These are phyloP conservation scores for Sarcodon aspratus DNA, from an alignment of 768 basidiomycete genomes.

Conservation along the genomic window DNA sequence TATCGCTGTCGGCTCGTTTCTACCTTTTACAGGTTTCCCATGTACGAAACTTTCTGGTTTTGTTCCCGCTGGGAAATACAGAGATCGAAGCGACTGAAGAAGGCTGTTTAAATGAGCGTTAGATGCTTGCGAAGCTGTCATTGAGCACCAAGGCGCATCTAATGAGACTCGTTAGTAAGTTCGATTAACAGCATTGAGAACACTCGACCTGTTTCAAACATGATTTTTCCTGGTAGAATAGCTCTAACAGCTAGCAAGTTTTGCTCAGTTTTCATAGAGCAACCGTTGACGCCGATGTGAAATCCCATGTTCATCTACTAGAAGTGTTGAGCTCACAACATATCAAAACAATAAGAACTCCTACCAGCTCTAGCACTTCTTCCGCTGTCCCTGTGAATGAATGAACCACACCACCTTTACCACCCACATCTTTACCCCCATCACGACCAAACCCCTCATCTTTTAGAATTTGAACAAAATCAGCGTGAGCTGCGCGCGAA, in stretches of 20 bases:
- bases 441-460: conserved; percentile 53
- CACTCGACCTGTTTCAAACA: conserved; percentile 63
- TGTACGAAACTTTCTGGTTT: conserved; percentile 46
- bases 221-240: conserved; percentile 46
- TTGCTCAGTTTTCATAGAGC: conserved; percentile 61
- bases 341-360: conserved; percentile 10
- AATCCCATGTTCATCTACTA: conserved; percentile 65
- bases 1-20: conserved; percentile 61
- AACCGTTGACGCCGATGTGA: conserved; percentile 64
- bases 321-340: not conserved
- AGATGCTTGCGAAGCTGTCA: conserved; percentile 57
- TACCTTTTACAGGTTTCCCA: conserved; percentile 60
- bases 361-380: conserved; percentile 56
- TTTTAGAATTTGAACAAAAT: conserved; percentile 53
- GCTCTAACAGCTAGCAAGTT: conserved; percentile 43
- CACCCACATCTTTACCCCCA: conserved; percentile 44
- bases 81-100: conserved; percentile 29
- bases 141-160: conserved; percentile 71
- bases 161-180: not conserved
- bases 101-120: conserved; percentile 35
- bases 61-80: conserved; percentile 40
- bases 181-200: not conserved
- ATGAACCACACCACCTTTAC: conserved; percentile 68
- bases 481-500: conserved; percentile 63
- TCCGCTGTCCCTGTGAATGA: conserved; percentile 62